Base-by-base conservation (phyloP, 176 grass and related monocot genomes). In the Hordeum marinum region DNA sequence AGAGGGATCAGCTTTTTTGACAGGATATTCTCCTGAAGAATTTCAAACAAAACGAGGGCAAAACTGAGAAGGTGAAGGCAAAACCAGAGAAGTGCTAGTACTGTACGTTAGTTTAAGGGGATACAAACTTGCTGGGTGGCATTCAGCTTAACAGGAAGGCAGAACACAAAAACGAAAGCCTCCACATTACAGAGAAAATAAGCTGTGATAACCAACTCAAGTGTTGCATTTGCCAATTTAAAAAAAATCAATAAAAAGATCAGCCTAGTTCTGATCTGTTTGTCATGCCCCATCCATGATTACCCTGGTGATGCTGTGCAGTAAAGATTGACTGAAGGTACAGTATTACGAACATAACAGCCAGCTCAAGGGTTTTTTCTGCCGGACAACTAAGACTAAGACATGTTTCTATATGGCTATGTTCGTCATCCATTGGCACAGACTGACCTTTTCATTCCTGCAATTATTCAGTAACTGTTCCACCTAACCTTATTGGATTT, bases 401-500 rank as follows among this genome's bases (percentile, higher is more conserved):
- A 29, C 31, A 21, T 36, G 14, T 32, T 85, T 77, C 57, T 75
- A 26, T 37, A 40, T 54, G 62, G 37, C 36, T 36, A 70, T 70
- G 24, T 25, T n/a, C 57, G 83, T 26, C 26, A 74, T 66, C 63
- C 25, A 73, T 45, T 42, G 1, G 2, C 7, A 87, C 37, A 6
- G 20, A 31, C 42, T 79, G 58, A 20, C 20, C 37, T 87, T 82
- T 82, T 68, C 26, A 45, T 59, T 13, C 24, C 68, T 24, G 52
- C 81, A 62, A 34, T 75, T 80, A 91, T 60, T 80, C 15, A 75
- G 60, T 29, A 31, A 14, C 48, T 74, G 61, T 50, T 80, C 50
- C 76, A 81, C 68, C 76, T 4, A 87, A 67, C 46, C 61, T 35
- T 68, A 59, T 1, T 48, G 2, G 71, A 3, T 64, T 32, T 72